A percentile compares a stretch with the other conserved stretches of the same genome.
Evolutionary conservation across 371 early-diverging fungal genomes (phyloP).

Genomic region (Mucor sp.): DNA sequence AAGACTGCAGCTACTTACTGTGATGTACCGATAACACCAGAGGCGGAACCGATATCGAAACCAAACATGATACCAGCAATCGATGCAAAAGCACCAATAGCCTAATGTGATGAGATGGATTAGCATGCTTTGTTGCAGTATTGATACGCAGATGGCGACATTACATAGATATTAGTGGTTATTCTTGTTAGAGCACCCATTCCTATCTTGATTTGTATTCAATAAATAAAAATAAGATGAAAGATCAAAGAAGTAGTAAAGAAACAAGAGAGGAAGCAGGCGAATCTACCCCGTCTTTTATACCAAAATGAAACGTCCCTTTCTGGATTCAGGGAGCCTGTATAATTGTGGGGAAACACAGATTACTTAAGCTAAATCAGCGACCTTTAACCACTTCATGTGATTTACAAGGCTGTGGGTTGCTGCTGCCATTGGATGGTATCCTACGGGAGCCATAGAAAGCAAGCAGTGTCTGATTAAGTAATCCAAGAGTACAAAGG

Average conservation of each 20-base stretch:
- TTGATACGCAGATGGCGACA: too few species aligned
- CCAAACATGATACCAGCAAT: conserved; percentile 67
- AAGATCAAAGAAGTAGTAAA: not conserved
- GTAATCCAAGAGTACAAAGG: not conserved
- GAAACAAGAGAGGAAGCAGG: not conserved
- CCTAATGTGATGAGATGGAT: conserved; percentile 24
- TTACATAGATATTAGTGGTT: conserved; percentile 43
- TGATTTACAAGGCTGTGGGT: not conserved
- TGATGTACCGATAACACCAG: conserved; percentile 57
- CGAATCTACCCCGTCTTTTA: not conserved
- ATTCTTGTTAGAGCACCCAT: conserved; percentile 19
- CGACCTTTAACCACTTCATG: not conserved
- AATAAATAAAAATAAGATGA: too few species aligned
- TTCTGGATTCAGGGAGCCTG: not conserved
- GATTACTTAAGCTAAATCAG: conserved; percentile 1
- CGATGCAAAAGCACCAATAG: conserved; percentile 56
- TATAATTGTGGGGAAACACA: conserved; percentile 2
- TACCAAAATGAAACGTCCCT: not conserved
- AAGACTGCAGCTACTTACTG: conserved; percentile 28
- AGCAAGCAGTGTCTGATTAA: not conserved
- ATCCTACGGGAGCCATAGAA: not conserved
- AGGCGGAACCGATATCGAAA: conserved; percentile 63
- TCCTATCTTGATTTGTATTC: not conserved
- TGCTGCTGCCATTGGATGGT: not conserved
- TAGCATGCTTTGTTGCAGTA: not conserved